Evolutionary conservation across 2,329 filamentous ascomycete species (phyloP).

Genomic region (Colletotrichum eremochloae): DNA sequence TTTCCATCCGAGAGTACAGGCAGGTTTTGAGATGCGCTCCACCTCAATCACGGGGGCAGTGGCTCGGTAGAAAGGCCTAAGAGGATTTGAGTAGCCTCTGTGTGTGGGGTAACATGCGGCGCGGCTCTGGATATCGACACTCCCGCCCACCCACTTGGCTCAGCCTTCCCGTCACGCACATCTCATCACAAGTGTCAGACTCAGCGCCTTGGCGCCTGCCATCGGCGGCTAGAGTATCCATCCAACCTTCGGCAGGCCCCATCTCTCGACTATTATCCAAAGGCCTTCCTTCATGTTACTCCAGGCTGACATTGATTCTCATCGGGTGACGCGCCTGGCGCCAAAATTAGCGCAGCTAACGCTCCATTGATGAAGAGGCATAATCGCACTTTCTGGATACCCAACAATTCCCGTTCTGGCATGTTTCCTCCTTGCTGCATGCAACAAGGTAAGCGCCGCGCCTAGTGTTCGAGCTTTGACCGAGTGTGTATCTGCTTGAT

Average conservation of each 20-base stretch:
- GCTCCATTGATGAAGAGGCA: background rate
- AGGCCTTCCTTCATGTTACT: background rate
- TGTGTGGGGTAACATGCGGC: constrained; percentile 38
- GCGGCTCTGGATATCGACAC: constrained; percentile 43
- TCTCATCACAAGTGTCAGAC: constrained; percentile 35
- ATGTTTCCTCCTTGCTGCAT: background rate
- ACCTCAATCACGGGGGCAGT: constrained; percentile 32
- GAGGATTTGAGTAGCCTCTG: constrained; percentile 30
- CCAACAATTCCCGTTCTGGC: background rate
- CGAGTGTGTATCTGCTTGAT: constrained; percentile 13
- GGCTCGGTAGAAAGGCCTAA: constrained; percentile 4
- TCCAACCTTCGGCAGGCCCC: constrained; percentile 4
- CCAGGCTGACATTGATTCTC: constrained; percentile 2
- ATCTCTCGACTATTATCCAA: constrained; percentile 3
- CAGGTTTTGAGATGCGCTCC: constrained; percentile 28
- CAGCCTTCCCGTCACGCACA: constrained; percentile 41
- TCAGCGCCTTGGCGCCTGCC: constrained; percentile 36
- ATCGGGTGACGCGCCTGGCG: constrained; percentile 27
- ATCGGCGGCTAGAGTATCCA: constrained; percentile 29
- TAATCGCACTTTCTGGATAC: background rate
- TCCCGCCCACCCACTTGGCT: constrained; percentile 32
- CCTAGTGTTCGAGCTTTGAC: constrained; percentile 21
- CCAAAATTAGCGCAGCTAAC: constrained; percentile 38
- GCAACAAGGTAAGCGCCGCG: constrained; percentile 10
- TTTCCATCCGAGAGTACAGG: constrained; percentile 13